Base-by-base conservation (phyloP, 2,329 filamentous ascomycete species). In the Albophoma yamanashiensis region DNA sequence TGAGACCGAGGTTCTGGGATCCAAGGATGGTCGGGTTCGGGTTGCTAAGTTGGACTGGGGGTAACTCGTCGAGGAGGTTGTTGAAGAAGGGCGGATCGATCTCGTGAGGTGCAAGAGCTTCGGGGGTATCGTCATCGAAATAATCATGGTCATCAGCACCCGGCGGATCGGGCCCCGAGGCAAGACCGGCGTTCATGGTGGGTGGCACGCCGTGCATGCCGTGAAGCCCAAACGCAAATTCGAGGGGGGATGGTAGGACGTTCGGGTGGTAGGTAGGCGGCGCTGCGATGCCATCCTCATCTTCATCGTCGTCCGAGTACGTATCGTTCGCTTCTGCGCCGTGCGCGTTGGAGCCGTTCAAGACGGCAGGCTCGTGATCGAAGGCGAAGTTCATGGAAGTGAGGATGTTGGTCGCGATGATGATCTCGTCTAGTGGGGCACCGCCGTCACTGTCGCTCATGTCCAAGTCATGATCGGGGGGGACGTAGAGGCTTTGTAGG, bases 1-100 rank as follows among this genome's bases (percentile, higher is more conserved):
- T 63, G 36, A 83, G 70, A 53, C 76, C 75, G 42, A 76, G 71
- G 65, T 86, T 86, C 59, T 75, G 74, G 15, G 79, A 78, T 12
- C 76, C 76, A 38, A 82, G 72, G 20, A 74, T 70, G 34, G 66
- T 66, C 47, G 72, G 71, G 52, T 72, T 74, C 6, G 70, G 70
- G 38, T 72, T 71, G 57, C 70, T 73, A 15, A 70, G 60, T 42
- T 66, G 64, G 11, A 68, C 61, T 15, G 64, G 63, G 9, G 59
- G 62, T 9, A 65, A 50, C 11, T 53, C 38, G 40, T 64, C 57
- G 34, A 43, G 36, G 9, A 52, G 38, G 39, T 43, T 27, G 34
- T 50, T 56, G 14, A 58, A n/a, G 4, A 43, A 53, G 3, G 42
- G 36, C 15, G 31, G 31, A 15, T 55, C 50, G 20, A 31, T 27